Evolutionary conservation across 164 flowering plant genomes (phyloP).

Genomic region (Kalanchoe fedtschenkoi): DNA sequence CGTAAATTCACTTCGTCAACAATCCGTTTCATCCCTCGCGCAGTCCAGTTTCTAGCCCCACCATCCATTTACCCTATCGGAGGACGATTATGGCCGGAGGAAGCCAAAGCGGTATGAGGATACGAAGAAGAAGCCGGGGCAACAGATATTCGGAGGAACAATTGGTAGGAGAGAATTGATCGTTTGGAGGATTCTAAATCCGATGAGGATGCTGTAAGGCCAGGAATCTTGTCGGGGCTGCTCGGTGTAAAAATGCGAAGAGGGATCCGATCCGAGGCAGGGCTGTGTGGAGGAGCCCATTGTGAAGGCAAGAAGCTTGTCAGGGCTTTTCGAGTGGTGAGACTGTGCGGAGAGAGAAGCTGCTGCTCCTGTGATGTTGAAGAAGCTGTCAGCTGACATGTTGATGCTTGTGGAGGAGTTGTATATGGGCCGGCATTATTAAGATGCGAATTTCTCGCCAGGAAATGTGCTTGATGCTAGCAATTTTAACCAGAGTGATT

Average conservation of each 20-base stretch:
- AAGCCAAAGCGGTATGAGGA: conserved; percentile 13
- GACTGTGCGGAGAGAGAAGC: neutral
- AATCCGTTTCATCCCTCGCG: conserved; percentile 12
- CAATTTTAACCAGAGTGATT: conserved; percentile 23
- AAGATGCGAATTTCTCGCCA: conserved; percentile 28
- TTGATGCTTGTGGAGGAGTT: conserved; percentile 24
- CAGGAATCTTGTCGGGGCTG: neutral
- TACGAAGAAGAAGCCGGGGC: conserved; percentile 21
- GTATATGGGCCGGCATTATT: conserved; percentile 37
- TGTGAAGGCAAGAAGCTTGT: neutral
- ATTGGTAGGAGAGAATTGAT: conserved; percentile 9
- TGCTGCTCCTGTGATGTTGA: conserved; percentile 12
- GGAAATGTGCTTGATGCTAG: conserved; percentile 20
- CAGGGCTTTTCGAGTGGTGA: neutral
- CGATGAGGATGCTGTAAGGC: neutral
- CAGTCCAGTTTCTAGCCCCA: conserved; percentile 8
- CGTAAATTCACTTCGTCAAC: neutral
- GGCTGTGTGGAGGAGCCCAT: neutral
- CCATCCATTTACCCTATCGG: conserved; percentile 16
- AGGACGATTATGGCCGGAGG: conserved; percentile 24
- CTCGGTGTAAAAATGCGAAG: neutral
- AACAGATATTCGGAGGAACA: conserved; percentile 17
- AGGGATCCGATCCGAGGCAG: neutral
- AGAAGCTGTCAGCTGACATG: conserved; percentile 36
- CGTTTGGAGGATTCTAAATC: neutral